Conservation (phyloP, 352 stramenopile genomes). For the Phytophthora pisi region DNA sequence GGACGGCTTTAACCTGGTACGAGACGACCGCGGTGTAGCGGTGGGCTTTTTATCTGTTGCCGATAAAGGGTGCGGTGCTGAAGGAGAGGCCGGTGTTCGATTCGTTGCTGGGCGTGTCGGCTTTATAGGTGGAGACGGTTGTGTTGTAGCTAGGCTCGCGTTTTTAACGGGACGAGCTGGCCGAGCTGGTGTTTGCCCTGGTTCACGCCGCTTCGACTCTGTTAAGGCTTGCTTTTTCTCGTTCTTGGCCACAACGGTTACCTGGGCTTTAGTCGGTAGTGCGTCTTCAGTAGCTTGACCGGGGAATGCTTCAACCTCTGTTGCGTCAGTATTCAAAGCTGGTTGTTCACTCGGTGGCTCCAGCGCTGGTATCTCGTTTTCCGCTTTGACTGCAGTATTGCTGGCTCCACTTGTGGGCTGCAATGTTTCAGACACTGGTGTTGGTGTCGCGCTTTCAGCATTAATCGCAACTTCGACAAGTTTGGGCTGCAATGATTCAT, state of each 20-base stretch:
- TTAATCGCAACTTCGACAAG: neutral
- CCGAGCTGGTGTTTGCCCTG: neutral
- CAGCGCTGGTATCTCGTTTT: neutral
- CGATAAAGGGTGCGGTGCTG: neutral
- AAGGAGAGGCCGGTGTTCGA: neutral
- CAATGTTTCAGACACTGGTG: neutral
- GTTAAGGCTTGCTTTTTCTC: neutral
- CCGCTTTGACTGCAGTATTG: neutral
- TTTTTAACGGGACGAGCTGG: slow-evolving; percentile 4
- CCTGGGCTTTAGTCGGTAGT: neutral
- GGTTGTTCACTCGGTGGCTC: neutral
- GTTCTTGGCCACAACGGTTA: neutral
- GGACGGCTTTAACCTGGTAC: slow-evolving; percentile 6
- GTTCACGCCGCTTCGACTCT: slow-evolving; percentile 3
- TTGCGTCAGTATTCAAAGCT: neutral
- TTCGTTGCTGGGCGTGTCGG: slow-evolving; percentile 15
- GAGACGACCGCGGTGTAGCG: slow-evolving; percentile 1
- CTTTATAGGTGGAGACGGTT: slow-evolving; percentile 11
- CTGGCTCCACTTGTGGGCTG: neutral
- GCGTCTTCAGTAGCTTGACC: neutral
- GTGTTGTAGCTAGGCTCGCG: neutral
- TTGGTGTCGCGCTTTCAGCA: neutral
- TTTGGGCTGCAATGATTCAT: neutral
- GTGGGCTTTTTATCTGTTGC: neutral
- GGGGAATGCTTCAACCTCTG: neutral